Conservation (phyloP, 2,329 filamentous ascomycete species). For the Colletotrichum sp. region DNA sequence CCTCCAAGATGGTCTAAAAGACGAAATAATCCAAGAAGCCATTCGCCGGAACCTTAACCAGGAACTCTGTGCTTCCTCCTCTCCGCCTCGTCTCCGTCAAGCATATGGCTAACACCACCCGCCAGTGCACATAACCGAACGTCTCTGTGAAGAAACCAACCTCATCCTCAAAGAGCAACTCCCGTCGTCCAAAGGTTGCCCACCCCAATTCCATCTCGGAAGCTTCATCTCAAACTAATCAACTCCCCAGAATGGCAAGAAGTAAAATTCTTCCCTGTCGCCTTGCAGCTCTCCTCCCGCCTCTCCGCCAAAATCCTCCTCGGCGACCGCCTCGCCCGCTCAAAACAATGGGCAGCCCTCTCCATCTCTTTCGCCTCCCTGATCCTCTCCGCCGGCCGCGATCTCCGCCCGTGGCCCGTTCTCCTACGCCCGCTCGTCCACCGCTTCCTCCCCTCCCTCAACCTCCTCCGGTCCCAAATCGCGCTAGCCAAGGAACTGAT, state of each 20-base stretch:
- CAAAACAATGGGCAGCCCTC: constrained; percentile 51
- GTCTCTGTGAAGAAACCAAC: neutral
- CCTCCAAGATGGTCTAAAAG: neutral
- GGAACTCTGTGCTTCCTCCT: neutral
- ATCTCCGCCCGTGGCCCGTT: constrained; percentile 45
- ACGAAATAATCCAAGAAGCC: neutral
- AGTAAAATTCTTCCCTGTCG: neutral
- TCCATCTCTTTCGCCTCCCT: constrained; percentile 45
- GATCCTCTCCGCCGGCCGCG: constrained; percentile 35
- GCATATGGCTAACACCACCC: neutral
- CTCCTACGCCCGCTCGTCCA: constrained; percentile 46
- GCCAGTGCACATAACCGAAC: neutral
- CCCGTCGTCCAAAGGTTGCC: neutral
- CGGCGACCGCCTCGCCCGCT: constrained; percentile 46
- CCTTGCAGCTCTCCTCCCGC: constrained; percentile 43
- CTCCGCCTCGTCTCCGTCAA: too few species aligned
- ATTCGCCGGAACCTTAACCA: neutral
- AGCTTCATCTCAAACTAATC: too few species aligned
- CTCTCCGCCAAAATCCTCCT: constrained; percentile 55
- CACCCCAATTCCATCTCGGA: neutral
- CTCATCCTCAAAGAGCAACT: neutral
- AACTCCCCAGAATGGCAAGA: constrained; percentile 26
- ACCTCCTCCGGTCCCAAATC: constrained; percentile 38
- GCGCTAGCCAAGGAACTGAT: constrained; percentile 40
- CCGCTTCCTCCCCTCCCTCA: constrained; percentile 43